Base-by-base conservation (phyloP, 345 rosid species). In the Arabis hirsuta region DNA sequence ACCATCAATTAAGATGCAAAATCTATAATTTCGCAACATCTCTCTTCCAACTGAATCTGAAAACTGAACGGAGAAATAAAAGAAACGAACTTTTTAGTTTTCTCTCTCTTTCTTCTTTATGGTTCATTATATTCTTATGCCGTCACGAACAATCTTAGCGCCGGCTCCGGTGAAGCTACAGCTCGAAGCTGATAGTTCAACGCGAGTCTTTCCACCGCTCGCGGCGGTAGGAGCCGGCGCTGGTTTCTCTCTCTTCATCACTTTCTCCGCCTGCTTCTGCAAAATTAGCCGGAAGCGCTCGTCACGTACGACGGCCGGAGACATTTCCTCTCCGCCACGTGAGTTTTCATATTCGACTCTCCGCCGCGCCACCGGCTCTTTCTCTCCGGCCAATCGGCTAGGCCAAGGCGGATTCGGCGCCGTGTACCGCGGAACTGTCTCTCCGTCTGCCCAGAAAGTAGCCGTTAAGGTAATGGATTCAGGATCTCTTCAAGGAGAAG, bases 381-480 rank as follows among this genome's bases (percentile, higher is more conserved):
- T 90, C 76, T 84, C 93, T 2, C 77, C 86, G 13, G 69, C 81
- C 9, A 84, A 74, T 51, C 80, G 78, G 11, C 73, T 90, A 3
- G 96, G 96, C 9, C 91, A 90, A 24, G 96, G 96, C 0, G 96
- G 96, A 3, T 90, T 86, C 43, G 96, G 99, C 36, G 87, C 84
- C 24, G 98, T 95, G 5, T 95, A 76, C 74, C 83, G 89, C 5
- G 96, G 87, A 12, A 77, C 86, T 10, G 77, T 87, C 10, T 87
- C 12, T 82, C 78, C 31, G 19, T 36, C 48, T 26, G 71, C 72
- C 1, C 26, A 68, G 44, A 61, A 77, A 13, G 81, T 91, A 14
- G 99, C 99, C 56, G 94, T 95, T 51, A 95, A 95, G 76, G 87
- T 90, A 41, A 91, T 95, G 98, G 99, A 91, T 78, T 84, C 88